phyloP scores from a whole-genome alignment of 1,284 basidiomycete genomes.

The Phenoliferia sp. region DNA sequence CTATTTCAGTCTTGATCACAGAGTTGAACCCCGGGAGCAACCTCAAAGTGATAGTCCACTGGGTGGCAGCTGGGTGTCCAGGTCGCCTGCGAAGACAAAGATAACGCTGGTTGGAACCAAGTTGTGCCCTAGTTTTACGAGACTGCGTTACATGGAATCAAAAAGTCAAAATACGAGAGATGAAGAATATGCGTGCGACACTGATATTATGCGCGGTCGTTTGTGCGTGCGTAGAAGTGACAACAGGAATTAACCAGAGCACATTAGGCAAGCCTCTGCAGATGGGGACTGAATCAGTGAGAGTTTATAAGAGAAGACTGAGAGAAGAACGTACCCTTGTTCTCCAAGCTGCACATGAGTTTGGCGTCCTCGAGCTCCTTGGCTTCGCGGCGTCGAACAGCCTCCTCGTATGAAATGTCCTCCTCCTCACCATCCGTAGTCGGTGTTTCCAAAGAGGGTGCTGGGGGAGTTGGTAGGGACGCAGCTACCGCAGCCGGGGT shows the following conservation, averaged over 20 bases:
- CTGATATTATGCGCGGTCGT: too few relatives aligned
- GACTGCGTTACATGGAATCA: too few relatives aligned
- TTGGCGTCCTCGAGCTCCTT: slow-evolving; percentile 76
- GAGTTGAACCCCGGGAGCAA: too few relatives aligned
- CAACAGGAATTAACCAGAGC: slow-evolving; percentile 8
- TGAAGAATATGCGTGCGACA: too few relatives aligned
- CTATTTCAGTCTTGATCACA: too few relatives aligned
- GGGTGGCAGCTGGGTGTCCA: too few relatives aligned
- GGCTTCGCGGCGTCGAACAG: slow-evolving; percentile 63
- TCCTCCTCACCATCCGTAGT: slow-evolving; percentile 51
- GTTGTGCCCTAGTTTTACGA: too few relatives aligned
- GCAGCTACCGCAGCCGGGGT: slow-evolving; percentile 28
- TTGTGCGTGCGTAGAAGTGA: too few relatives aligned
- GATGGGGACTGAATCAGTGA: not conserved
- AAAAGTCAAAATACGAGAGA: too few relatives aligned
- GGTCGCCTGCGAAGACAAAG: too few relatives aligned
- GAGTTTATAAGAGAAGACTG: not conserved
- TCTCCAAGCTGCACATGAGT: slow-evolving; percentile 76
- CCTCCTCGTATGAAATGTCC: slow-evolving; percentile 77
- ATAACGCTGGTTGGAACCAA: too few relatives aligned
- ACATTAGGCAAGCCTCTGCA: not conserved
- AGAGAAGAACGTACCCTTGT: slow-evolving; percentile 52
- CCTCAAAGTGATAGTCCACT: too few relatives aligned
- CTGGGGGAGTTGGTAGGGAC: slow-evolving; percentile 35
- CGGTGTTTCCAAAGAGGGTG: not conserved